phyloP scores from a whole-genome alignment of 2,329 filamentous ascomycete genomes.

The Dactylonectria macrodidyma region DNA sequence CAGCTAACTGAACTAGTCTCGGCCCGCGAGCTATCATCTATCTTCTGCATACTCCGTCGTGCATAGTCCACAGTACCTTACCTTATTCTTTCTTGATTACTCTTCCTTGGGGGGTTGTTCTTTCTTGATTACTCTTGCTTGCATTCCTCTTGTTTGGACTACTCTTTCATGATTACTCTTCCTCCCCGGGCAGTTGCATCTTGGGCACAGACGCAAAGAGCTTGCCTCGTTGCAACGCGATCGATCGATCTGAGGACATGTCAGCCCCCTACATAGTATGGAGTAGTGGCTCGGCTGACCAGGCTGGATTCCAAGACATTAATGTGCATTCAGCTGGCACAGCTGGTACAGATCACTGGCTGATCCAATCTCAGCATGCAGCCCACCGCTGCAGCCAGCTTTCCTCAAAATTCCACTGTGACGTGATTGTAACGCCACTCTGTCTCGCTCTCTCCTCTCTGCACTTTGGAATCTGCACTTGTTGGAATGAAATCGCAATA shows the following conservation, averaged over 20 bases:
- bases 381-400: slow-evolving; percentile 14
- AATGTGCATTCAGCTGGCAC: slow-evolving; percentile 5
- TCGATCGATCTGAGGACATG: slow-evolving; percentile 5
- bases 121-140: no score
- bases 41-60: not conserved
- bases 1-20: not conserved
- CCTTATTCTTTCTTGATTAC: no score
- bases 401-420: not conserved
- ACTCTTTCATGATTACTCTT: no score
- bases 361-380: slow-evolving; percentile 18
- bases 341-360: slow-evolving; percentile 26
- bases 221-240: not conserved
- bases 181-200: not conserved
- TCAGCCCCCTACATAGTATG: not conserved
- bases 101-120: no score
- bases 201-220: slow-evolving; percentile 6
- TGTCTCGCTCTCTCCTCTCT: not conserved
- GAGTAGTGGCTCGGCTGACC: slow-evolving; percentile 6
- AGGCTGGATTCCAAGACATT: slow-evolving; percentile 19
- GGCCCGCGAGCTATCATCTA: not conserved
- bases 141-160: no score
- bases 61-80: no score
- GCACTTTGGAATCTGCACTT: not conserved
- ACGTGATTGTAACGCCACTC: not conserved
- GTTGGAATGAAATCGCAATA: slow-evolving; percentile 24